These are phyloP conservation scores for Lotus japonicus DNA, from an alignment of 306 rosid species.

Conservation along the genomic window DNA sequence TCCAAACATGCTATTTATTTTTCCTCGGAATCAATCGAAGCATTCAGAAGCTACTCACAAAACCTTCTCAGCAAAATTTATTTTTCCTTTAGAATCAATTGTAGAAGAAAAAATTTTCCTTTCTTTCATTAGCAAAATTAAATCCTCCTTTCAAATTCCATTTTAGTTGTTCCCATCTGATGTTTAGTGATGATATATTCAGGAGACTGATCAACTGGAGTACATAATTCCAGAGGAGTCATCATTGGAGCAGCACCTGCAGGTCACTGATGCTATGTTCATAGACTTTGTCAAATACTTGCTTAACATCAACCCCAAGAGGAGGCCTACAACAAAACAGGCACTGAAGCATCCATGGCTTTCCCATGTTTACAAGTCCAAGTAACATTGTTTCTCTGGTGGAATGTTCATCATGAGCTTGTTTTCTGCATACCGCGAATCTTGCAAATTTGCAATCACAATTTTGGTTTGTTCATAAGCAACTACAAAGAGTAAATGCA, in stretches of 20 bases:
- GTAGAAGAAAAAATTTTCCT: neutral
- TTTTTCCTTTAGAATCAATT: too few relatives aligned
- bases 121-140: neutral
- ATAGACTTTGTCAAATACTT: constrained; percentile 59
- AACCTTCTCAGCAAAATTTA: too few relatives aligned
- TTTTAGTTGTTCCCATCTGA: constrained; percentile 3
- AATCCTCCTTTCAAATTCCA: neutral
- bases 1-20: too few relatives aligned
- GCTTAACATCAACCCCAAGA: constrained; percentile 66
- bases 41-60: too few relatives aligned
- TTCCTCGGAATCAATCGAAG: too few relatives aligned
- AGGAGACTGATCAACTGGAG: constrained; percentile 83
- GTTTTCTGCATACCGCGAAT: constrained; percentile 9
- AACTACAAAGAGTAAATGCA: constrained; percentile 7
- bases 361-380: constrained; percentile 46
- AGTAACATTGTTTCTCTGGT: constrained; percentile 21
- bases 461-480: constrained; percentile 40
- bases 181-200: constrained; percentile 8
- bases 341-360: constrained; percentile 97
- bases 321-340: constrained; percentile 67
- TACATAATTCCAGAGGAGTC: constrained; percentile 80
- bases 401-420: constrained; percentile 7
- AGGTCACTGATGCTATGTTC: constrained; percentile 48
- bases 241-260: constrained; percentile 68
- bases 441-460: constrained; percentile 24